These are phyloP conservation scores for Ophiocordyceps camponoti-floridani DNA, from an alignment of 2,329 filamentous ascomycete species.

Conservation along the genomic window DNA sequence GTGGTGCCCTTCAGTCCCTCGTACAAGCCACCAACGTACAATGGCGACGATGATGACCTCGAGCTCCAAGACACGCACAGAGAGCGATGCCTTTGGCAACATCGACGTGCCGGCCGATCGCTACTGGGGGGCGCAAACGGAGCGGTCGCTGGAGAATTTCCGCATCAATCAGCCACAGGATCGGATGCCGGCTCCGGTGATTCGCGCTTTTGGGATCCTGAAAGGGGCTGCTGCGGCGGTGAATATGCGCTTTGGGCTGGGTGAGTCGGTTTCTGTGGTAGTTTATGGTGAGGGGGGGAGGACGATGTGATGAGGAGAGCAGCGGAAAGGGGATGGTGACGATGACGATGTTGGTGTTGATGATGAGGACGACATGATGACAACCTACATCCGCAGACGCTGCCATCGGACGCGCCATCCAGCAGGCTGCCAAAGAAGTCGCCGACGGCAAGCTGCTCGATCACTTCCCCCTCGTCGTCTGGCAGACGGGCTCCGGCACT, in stretches of 20 bases:
- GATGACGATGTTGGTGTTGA: too few species aligned
- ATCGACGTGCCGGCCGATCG: slow-evolving; percentile 80
- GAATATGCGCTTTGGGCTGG: slow-evolving; percentile 87
- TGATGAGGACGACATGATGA: not conserved
- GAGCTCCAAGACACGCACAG: slow-evolving; percentile 36
- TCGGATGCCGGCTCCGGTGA: slow-evolving; percentile 85
- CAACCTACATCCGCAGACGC: slow-evolving; percentile 18
- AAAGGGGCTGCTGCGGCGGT: slow-evolving; percentile 93
- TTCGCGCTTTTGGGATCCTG: slow-evolving; percentile 88
- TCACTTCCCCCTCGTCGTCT: slow-evolving; percentile 96
- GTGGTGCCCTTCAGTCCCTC: not conserved
- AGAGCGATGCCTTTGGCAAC: slow-evolving; percentile 96
- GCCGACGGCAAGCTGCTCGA: slow-evolving; percentile 85
- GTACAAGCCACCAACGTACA: not conserved
- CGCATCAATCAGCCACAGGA: slow-evolving; percentile 98
- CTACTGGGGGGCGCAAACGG: slow-evolving; percentile 98
- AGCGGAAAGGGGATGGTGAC: too few species aligned
- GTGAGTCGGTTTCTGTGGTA: slow-evolving; percentile 29
- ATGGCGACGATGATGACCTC: slow-evolving; percentile 25
- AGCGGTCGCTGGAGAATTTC: slow-evolving; percentile 94
- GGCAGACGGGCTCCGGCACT: slow-evolving; percentile 97
- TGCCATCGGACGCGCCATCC: slow-evolving; percentile 79
- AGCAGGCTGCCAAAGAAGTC: slow-evolving; percentile 86
- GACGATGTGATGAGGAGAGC: too few species aligned
- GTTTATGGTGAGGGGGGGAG: too few species aligned